A percentile compares a stretch with the other conserved stretches of the same genome.
These are phyloP conservation scores for Fusarium concolor DNA, from an alignment of 2,329 filamentous ascomycete species.

Conservation along the genomic window DNA sequence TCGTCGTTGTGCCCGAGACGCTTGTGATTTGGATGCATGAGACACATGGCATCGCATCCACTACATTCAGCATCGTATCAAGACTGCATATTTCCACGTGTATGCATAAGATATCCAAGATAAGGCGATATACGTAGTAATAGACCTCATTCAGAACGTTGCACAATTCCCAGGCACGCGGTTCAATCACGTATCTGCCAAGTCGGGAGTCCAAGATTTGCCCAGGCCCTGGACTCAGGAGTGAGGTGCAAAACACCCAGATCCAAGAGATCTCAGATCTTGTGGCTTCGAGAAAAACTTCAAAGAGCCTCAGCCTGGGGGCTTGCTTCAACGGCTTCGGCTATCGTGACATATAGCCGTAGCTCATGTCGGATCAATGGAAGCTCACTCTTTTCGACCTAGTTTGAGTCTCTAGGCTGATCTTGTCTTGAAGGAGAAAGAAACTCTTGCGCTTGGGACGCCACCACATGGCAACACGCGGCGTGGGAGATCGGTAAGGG, in stretches of 20 bases:
- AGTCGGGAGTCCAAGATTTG: slow-evolving; percentile 11
- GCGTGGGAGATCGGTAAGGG: slow-evolving; percentile 15
- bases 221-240: background rate
- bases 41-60: slow-evolving; percentile 33
- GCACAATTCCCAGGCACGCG: slow-evolving; percentile 13
- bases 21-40: slow-evolving; percentile 15
- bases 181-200: slow-evolving; percentile 19
- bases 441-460: slow-evolving; percentile 23
- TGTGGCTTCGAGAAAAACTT: slow-evolving; percentile 6
- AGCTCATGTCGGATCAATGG: slow-evolving; percentile 39
- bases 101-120: background rate
- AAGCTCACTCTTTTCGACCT: slow-evolving; percentile 42
- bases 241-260: background rate
- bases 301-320: slow-evolving; percentile 28
- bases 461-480: slow-evolving; percentile 46
- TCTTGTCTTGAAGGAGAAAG: slow-evolving; percentile 4
- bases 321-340: slow-evolving; percentile 42
- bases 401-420: slow-evolving; percentile 19
- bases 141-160: background rate
- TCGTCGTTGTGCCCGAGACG: slow-evolving; percentile 1
- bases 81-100: slow-evolving; percentile 26
- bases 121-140: background rate
- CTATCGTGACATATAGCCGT: slow-evolving; percentile 45
- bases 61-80: background rate
- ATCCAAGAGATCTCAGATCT: background rate